Evolutionary conservation across 2,329 filamentous ascomycete genomes (phyloP).

Genomic region (Neoascochyta sp.): DNA sequence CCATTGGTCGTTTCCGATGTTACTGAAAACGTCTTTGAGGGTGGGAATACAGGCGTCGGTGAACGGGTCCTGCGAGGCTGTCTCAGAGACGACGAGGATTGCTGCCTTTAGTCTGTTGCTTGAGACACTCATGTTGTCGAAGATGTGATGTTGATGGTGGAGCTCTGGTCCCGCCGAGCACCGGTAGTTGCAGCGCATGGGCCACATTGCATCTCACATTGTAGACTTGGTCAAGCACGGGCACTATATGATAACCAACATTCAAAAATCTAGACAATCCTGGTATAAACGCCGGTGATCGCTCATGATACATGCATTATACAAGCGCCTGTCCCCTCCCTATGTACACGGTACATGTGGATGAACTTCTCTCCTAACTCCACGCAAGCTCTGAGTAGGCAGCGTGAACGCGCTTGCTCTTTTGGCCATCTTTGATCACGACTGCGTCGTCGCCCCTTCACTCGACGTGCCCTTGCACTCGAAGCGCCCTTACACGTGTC

Average conservation of each 20-base stretch:
- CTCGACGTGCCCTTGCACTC: no score
- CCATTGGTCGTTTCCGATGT: constrained; percentile 69
- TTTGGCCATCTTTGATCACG: no score
- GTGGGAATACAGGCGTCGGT: constrained; percentile 69
- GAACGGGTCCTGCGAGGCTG: constrained; percentile 72
- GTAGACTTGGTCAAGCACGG: no score
- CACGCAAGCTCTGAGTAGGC: constrained; percentile 8
- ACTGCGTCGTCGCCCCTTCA: no score
- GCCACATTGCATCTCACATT: constrained; percentile 9
- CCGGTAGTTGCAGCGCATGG: constrained; percentile 16
- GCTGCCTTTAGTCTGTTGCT: constrained; percentile 61
- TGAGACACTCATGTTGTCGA: constrained; percentile 25
- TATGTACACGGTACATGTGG: constrained; percentile 35
- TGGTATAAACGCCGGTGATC: constrained; percentile 26
- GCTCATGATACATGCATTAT: constrained; percentile 40
- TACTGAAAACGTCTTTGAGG: constrained; percentile 65
- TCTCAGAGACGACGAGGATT: constrained; percentile 87
- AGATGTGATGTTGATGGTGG: constrained; percentile 14
- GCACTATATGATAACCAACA: neutral
- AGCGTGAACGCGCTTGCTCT: no score
- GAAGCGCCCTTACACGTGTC: no score
- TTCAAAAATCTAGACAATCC: constrained; percentile 4
- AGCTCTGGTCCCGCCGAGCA: constrained; percentile 16
- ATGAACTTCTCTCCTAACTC: constrained; percentile 2
- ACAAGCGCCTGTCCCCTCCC: constrained; percentile 30